Evolutionary conservation across 139 green algal genomes (phyloP).

Genomic region (Auxenochlorella protothecoides): DNA sequence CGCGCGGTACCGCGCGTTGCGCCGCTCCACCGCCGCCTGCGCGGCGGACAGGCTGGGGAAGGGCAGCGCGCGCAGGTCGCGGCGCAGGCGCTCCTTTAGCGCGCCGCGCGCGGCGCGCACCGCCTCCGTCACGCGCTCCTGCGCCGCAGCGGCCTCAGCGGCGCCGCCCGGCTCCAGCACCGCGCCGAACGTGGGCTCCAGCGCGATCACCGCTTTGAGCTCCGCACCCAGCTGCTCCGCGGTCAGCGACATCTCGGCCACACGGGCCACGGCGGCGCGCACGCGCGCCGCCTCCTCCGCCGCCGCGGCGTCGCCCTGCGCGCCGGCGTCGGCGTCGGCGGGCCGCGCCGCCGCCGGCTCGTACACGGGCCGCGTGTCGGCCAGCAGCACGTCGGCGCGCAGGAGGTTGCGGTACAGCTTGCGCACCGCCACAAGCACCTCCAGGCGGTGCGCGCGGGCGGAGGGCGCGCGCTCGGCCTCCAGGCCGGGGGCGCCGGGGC

Average conservation of each 20-base stretch:
- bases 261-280: conserved; percentile 48
- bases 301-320: background rate
- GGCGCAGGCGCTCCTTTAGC: background rate
- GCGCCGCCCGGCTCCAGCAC: conserved; percentile 15
- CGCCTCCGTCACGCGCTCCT: conserved; percentile 17
- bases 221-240: conserved; percentile 47
- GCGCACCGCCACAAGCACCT: conserved; percentile 51
- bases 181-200: conserved; percentile 22
- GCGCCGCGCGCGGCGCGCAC: background rate
- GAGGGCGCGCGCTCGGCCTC: background rate
- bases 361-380: conserved; percentile 45
- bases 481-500: too few species aligned
- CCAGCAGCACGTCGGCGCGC: conserved; percentile 45
- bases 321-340: background rate
- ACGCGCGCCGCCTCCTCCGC: conserved; percentile 14
- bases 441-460: conserved; percentile 36
- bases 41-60: conserved; percentile 37
- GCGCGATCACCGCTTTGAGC: too few species aligned
- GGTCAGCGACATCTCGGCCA: conserved; percentile 75
- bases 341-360: background rate
- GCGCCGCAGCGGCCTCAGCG: background rate
- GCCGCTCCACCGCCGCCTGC: conserved; percentile 48
- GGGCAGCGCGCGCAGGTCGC: conserved; percentile 43
- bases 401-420: conserved; percentile 74
- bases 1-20: conserved; percentile 41